Base-by-base conservation (phyloP, 129 eudicot genomes). In the Ambrosia trifida region DNA sequence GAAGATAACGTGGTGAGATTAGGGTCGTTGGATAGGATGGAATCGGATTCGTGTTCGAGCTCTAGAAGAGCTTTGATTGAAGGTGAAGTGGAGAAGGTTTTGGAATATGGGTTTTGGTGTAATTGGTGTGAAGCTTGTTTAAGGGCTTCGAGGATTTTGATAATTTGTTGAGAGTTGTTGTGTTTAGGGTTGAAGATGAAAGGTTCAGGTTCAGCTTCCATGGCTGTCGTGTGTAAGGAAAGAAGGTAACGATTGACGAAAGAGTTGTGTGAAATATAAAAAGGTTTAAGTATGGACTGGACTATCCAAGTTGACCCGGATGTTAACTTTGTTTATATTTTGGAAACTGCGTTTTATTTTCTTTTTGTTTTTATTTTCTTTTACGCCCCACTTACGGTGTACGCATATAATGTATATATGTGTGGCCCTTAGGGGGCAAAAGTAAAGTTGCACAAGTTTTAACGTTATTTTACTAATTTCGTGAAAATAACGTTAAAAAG, bases 41-140 rank as follows among this genome's bases (percentile, higher is more conserved):
- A 73, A 38, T 81, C 74, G 3, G 91, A 56, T 36, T 83, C 88
- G 13, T 79, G 82, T 30, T 82, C 78, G 68, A 91, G 90, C 76
- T 86, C 96, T 63, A 91, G 87, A 8, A 91, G 78, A 8, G 93
- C 87, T 74, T 83, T 87, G 72, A 87, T 83, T 87, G 91, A 70
- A 72, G 88, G 59, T 7, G 89, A 74, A 69, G 50, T 51, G 36
- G 82, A 64, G 20, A 32, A 50, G 30, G 41, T 13, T 63, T 67
- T 73, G 52, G 69, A 66, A 74, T 44, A 36, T 1, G 81, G 82
- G 72, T 83, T 82, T 17, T 76, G 46, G 14, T 86, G 91, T 6
- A 84, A 49, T 18, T 76, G 72, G 40, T 76, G 88, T 18, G 90
- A 88, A 40, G 88, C 89, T 74, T 82, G 89, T 66, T 89, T 84